Base-by-base conservation (phyloP, 2,329 filamentous ascomycete species). In the Paecilomyces sp. region DNA sequence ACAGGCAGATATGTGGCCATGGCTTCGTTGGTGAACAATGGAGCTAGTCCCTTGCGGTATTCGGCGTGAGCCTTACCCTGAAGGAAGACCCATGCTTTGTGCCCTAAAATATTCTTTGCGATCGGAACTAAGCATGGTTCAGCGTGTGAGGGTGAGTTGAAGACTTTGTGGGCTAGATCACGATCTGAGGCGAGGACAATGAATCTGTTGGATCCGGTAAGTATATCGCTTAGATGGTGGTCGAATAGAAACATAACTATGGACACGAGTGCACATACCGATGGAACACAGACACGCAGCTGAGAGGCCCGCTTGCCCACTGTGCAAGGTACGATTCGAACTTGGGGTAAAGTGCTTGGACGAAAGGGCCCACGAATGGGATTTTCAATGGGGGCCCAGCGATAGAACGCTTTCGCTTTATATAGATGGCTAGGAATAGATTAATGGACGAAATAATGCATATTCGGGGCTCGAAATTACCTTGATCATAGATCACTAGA, bases 201-300 rank as follows among this genome's bases (percentile, higher is more conserved):
- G 75, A 99, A 97, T 76, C 91, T 95, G 67, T 1, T 34, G 6
- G 51, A 22, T 56, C 52, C 1, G 25, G 6, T 28, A 6, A 28
- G 25, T 28, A 28, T 28, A 28, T 6, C 25, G 25, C 25, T 28
- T 1, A 6, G 3, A 3, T 28, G 6, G 6, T 28, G 1, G 25
- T 28, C 11, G 15, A 18, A 13, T 36, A 13, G 33, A 60, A 34
- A 33, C 58, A 12, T 28, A 28, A 41, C 55, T 36, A 12, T 56
- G 25, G 25, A 28, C 50, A 22, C 36, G 28, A 28, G 41, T 7
- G 24, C 25, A 66, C 86, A 67, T 85, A 95, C 91, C 97, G 97
- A 86, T 99, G 94, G 81, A 99, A 99, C 69, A 99, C 92, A 2
- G 92, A 97, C 62, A 99, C 94, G 72, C 94, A 99, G 82, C 92